These are phyloP conservation scores for Vinca minor DNA, from an alignment of 257 asterid species.

Conservation along the genomic window DNA sequence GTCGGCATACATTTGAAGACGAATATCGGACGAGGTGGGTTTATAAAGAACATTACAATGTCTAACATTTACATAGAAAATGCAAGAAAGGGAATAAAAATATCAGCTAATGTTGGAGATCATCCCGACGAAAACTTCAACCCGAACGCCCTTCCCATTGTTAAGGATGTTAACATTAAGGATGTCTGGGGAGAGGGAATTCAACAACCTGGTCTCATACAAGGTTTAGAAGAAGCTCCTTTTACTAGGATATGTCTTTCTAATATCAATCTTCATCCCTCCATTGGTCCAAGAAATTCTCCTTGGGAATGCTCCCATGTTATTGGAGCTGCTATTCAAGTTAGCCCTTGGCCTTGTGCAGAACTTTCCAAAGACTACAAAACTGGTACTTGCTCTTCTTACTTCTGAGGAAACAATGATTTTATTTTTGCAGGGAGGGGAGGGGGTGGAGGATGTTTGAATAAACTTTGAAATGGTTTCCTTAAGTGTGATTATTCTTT, in stretches of 20 bases:
- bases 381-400: conserved; percentile 48
- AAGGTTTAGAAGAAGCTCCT: conserved; percentile 55
- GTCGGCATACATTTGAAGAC: conserved; percentile 78
- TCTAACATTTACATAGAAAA: conserved; percentile 70
- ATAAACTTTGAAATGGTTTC: too few species aligned
- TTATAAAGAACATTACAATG: conserved; percentile 59
- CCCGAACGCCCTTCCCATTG: conserved; percentile 57
- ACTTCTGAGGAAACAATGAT: conserved; percentile 28
- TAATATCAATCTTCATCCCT: conserved; percentile 58
- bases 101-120: conserved; percentile 75
- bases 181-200: conserved; percentile 77
- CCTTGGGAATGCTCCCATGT: conserved; percentile 90
- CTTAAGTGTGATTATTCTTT: too few species aligned
- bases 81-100: conserved; percentile 65
- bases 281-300: conserved; percentile 26
- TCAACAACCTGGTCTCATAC: conserved; percentile 68
- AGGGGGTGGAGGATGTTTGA: too few species aligned
- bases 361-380: conserved; percentile 43
- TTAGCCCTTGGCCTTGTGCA: conserved; percentile 84
- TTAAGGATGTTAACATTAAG: conserved; percentile 50
- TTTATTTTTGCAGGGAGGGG: too few species aligned
- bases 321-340: conserved; percentile 67
- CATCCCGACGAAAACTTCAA: conserved; percentile 67
- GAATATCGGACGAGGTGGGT: conserved; percentile 73
- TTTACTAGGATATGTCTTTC: conserved; percentile 73